A percentile compares a stretch with the other conserved stretches of the same genome.
These are phyloP conservation scores for Suillus cothurnatus DNA, from an alignment of 768 basidiomycete genomes.

Conservation along the genomic window DNA sequence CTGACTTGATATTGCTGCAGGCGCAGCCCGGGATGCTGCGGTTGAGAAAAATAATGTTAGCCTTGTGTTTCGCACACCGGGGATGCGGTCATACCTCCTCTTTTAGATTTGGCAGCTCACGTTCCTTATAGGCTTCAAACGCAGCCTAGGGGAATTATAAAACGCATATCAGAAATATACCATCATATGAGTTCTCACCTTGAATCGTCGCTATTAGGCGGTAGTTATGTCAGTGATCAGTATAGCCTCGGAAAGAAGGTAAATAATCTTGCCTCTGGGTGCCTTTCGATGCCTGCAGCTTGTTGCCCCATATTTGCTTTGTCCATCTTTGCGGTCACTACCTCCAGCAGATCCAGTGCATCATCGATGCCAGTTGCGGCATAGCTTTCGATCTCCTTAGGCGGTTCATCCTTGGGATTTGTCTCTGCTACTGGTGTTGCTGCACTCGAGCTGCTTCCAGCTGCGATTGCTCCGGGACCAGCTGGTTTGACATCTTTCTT, in stretches of 20 bases:
- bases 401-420: conserved; percentile 24
- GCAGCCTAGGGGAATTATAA: conserved; percentile 54
- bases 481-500: conserved; percentile 70
- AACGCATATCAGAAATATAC: neutral
- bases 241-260: neutral
- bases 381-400: conserved; percentile 63
- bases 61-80: conserved; percentile 5
- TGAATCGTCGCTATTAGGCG: conserved; percentile 75
- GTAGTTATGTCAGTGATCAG: conserved; percentile 15
- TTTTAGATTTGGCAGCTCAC: conserved; percentile 77
- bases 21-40: conserved; percentile 84
- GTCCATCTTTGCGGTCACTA: conserved; percentile 91
- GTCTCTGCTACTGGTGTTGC: conserved; percentile 10
- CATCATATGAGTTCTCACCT: conserved; percentile 45
- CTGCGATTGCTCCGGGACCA: conserved; percentile 83
- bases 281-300: conserved; percentile 84
- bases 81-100: conserved; percentile 59
- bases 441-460: conserved; percentile 50
- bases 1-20: conserved; percentile 85
- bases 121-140: conserved; percentile 89
- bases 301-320: conserved; percentile 88
- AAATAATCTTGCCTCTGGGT: conserved; percentile 78
- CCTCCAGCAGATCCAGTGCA: conserved; percentile 83
- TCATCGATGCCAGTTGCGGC: conserved; percentile 89
- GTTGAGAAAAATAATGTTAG: conserved; percentile 14